Base-by-base conservation (phyloP, 768 basidiomycete species). In the Amanita jacksonii region DNA sequence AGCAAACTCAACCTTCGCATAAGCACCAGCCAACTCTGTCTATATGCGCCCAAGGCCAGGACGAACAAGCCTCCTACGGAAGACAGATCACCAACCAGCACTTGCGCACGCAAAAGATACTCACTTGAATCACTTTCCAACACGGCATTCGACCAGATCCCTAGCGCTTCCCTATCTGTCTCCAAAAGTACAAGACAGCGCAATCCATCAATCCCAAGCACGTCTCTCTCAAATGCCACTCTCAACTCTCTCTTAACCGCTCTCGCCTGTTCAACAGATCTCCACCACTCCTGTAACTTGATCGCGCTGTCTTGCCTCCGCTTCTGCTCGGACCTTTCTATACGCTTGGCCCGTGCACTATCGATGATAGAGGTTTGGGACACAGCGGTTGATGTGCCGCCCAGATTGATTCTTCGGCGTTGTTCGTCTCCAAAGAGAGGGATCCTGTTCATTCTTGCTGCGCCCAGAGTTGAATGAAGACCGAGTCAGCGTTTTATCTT, bases 331-430 rank as follows among this genome's bases (percentile, higher is more conserved):
- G 70, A 62, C 23, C 86, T 69, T 52, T 83, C 77, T 24, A 66
- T 60, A 25, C 85, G 65, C 42, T 72, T 71, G 15, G 70, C 70
- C 51, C 76, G 80, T 15, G 80, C 85, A 41, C 73, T 67, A 52
- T 74, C 69, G 38, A 88, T 64, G 54, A 90, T 72, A 27, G 72
- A 63, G 10, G 70, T 61, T 32, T 79, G 73, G 0, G 75, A 72
- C 5, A 76, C 54, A 2, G 67, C 69, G 15, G 71, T 58, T 0
- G 67, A 70, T 1, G 73, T 59, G 2, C 87, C 87, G 12, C 87
- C 87, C 15, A 89, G 72, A 57, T 89, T 88, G 51, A 89, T 89
- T 52, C 73, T 69, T 34, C 80, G 73, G 44, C 76, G 69, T 34
- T 64, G 62, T 41, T 79, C 72, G 52, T 69, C 66, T 28, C 67